Evolutionary conservation across 352 stramenopile species (phyloP), one percentile per base, ranked within the genome.

Genomic region (Pythium myriotylum): DNA sequence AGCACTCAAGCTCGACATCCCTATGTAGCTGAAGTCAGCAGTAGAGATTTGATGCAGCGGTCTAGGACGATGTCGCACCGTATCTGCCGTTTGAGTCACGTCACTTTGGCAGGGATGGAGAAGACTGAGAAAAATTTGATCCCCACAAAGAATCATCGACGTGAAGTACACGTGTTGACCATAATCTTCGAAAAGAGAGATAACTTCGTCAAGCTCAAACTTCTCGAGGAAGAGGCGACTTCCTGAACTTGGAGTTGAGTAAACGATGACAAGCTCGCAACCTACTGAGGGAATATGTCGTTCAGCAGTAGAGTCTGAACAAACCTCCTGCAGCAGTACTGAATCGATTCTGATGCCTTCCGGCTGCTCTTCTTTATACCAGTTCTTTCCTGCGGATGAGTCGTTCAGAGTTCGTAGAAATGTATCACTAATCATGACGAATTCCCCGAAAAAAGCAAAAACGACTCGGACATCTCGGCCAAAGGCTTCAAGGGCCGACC

Each of bases 401-500:
- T 58, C n/a, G 45, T 58, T 37, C 57, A 89, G 52, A 5, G 5
- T 35, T 35, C 10, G 29, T 10, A 35, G 29, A 35, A 35, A 35
- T 10, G 5, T 35, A 5, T 35, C 29, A 10, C 29, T 35, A 35
- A 35, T 10, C 40, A 78, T 24, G 27, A 81, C 63, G 40, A 90
- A 87, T 22, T 74, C 61, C 16, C 81, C 81, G 17, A 86, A 90
- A 54, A 83, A 86, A 8, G 77, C 78, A 48, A 81, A 87, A 3
- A 56, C n/a, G 12, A 68, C 32, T 29, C 62, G 24, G 0, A 45
- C 24, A 24, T 45, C 19, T 35, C 37, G 29, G 14, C 51, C 13
- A 43, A 19, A 48, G 22, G 24, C 23, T 26, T 23, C n/a, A 9
- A 50, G 46, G 0, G 26, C 13, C 19, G 26, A 40, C 4, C 40